Percentiles rank a stretch among this genome's conserved stretches.
Evolutionary conservation across 2,329 filamentous ascomycete species (phyloP).

Genomic region (Ustulina deusta): DNA sequence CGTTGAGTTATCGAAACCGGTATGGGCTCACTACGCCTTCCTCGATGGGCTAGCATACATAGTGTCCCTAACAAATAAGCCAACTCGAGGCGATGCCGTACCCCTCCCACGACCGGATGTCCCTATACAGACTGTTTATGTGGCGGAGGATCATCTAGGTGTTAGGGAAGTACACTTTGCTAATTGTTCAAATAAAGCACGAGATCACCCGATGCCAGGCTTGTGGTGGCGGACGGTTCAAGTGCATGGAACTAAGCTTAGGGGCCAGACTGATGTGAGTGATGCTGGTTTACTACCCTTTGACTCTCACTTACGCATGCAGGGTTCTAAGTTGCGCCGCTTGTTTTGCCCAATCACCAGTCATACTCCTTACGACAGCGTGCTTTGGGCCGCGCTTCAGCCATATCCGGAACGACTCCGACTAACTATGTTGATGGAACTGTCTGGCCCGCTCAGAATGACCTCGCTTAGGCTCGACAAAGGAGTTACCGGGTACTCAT

Average conservation of each 20-base stretch:
- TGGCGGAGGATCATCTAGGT: constrained; percentile 22
- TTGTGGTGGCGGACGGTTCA: constrained; percentile 18
- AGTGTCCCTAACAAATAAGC: constrained; percentile 17
- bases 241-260: neutral
- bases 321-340: constrained; percentile 20
- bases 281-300: neutral
- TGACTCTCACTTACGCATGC: neutral
- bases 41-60: constrained; percentile 18
- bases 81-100: neutral
- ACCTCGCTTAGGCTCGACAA: neutral
- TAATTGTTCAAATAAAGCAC: neutral
- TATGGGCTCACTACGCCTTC: constrained; percentile 24
- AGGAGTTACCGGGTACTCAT: constrained; percentile 18
- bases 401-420: constrained; percentile 1
- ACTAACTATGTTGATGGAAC: neutral
- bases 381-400: constrained; percentile 16
- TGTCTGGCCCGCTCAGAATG: constrained; percentile 14
- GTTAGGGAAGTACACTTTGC: constrained; percentile 14
- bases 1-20: constrained; percentile 2
- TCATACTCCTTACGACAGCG: neutral
- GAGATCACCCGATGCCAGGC: constrained; percentile 2
- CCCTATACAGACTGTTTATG: constrained; percentile 2
- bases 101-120: neutral
- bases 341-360: constrained; percentile 9
- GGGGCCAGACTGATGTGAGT: constrained; percentile 22